Evolutionary conservation across 192 early-diverging fungal genomes (phyloP).

Genomic region (Gonapodya sp.): DNA sequence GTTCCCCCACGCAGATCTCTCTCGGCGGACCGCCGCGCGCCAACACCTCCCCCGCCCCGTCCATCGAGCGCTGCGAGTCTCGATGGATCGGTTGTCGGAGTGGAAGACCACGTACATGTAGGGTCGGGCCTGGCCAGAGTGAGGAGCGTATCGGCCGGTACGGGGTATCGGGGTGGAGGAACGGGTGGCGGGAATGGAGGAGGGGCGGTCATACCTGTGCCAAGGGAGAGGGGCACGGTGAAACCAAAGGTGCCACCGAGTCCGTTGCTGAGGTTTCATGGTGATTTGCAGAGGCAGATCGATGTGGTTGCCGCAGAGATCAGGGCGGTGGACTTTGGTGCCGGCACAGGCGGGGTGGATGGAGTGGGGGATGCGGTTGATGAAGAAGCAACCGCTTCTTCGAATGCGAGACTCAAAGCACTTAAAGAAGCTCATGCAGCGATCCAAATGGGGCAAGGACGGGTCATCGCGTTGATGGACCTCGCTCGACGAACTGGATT

Average conservation of each 20-base stretch:
- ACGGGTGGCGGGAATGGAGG: background rate
- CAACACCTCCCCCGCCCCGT: background rate
- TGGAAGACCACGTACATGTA: background rate
- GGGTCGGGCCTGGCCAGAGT: background rate
- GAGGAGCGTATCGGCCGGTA: background rate
- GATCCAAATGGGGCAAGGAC: background rate
- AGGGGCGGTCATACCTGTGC: too few relatives aligned
- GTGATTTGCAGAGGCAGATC: background rate
- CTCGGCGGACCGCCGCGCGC: background rate
- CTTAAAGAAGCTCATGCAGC: background rate
- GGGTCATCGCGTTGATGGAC: background rate
- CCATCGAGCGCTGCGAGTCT: background rate
- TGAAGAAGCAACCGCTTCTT: background rate
- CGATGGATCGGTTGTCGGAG: background rate
- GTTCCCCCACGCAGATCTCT: background rate
- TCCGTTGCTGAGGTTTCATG: background rate
- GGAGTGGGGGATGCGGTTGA: background rate
- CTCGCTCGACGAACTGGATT: background rate
- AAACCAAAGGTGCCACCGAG: background rate
- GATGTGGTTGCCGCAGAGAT: background rate
- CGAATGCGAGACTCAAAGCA: background rate
- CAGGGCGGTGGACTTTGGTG: background rate
- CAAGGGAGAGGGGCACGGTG: background rate
- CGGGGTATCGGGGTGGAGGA: background rate
- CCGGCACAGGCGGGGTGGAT: background rate